phyloP scores from a whole-genome alignment of 805 yeast genomes.

The Yamadazyma tumulicola region DNA sequence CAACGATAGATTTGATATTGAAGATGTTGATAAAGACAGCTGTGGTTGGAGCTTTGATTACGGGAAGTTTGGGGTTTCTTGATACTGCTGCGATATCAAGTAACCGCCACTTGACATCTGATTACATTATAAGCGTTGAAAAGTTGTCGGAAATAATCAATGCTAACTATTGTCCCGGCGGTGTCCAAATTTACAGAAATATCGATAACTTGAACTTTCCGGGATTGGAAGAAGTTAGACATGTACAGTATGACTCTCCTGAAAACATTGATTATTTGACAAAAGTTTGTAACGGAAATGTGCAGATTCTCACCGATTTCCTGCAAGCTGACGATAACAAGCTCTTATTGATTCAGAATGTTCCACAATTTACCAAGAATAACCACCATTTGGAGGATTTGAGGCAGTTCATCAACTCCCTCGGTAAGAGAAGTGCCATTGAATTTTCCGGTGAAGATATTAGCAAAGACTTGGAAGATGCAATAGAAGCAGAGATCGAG shows the following conservation, averaged over 20 bases:
- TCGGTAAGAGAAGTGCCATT: slow-evolving; percentile 15
- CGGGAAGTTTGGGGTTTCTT: slow-evolving; percentile 16
- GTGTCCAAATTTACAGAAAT: slow-evolving; percentile 2
- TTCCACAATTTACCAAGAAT: slow-evolving; percentile 4
- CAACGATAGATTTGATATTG: slow-evolving; percentile 11
- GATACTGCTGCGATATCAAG: slow-evolving; percentile 16
- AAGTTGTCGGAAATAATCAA: slow-evolving; percentile 12
- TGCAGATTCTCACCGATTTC: slow-evolving; percentile 1
- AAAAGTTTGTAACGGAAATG: slow-evolving; percentile 4
- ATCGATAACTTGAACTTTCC: background rate
- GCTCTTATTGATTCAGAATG: slow-evolving; percentile 3
- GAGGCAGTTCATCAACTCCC: slow-evolving; percentile 5
- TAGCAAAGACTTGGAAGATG: background rate
- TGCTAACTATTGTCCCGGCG: slow-evolving; percentile 6
- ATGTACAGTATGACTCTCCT: slow-evolving; percentile 4
- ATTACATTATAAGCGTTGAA: slow-evolving; percentile 17
- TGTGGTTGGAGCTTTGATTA: slow-evolving; percentile 2
- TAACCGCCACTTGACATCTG: slow-evolving; percentile 4
- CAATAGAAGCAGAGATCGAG: slow-evolving; percentile 20
- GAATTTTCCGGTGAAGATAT: slow-evolving; percentile 1
- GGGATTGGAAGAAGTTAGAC: background rate
- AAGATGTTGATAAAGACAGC: slow-evolving; percentile 3
- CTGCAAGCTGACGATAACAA: slow-evolving; percentile 1
- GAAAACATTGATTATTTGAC: slow-evolving; percentile 1
- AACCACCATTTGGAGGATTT: slow-evolving; percentile 1